These are phyloP conservation scores for Podospora pseudocomata DNA, from an alignment of 495 filamentous ascomycete species.

Conservation along the genomic window DNA sequence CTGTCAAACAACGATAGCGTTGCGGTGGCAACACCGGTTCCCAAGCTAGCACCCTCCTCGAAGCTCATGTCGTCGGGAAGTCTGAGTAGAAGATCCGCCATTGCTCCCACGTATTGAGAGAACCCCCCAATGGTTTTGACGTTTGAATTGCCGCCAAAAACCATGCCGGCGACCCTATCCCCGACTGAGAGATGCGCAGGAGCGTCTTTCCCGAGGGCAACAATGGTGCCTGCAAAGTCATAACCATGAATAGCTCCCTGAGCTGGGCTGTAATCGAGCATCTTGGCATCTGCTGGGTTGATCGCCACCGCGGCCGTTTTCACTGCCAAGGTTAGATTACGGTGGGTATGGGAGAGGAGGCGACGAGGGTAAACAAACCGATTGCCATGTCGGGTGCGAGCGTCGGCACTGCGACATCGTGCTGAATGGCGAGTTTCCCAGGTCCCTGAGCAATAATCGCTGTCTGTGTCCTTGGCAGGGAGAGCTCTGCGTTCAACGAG, in stretches of 20 bases:
- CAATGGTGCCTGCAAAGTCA: slow-evolving; percentile 44
- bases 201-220: slow-evolving; percentile 37
- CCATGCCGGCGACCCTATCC: slow-evolving; percentile 41
- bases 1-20: slow-evolving; percentile 27
- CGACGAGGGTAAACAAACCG: too few relatives aligned
- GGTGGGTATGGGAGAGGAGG: too few relatives aligned
- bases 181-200: slow-evolving; percentile 34
- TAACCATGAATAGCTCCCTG: slow-evolving; percentile 30
- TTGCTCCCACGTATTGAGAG: slow-evolving; percentile 21
- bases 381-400: slow-evolving; percentile 11
- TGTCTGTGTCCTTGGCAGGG: slow-evolving; percentile 4
- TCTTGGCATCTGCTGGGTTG: slow-evolving; percentile 59
- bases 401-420: slow-evolving; percentile 4
- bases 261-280: slow-evolving; percentile 32
- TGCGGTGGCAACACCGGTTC: slow-evolving; percentile 36
- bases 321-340: too few relatives aligned
- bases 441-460: slow-evolving; percentile 7
- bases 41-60: slow-evolving; percentile 44
- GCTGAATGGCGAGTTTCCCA: neutral
- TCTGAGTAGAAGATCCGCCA: slow-evolving; percentile 26
- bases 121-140: slow-evolving; percentile 33
- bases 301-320: slow-evolving; percentile 24
- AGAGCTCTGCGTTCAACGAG: neutral
- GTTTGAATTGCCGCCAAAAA: slow-evolving; percentile 21
- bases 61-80: slow-evolving; percentile 46